Percentiles rank a stretch among this genome's conserved stretches.
Evolutionary conservation across 371 early-diverging fungal genomes (phyloP).

Genomic region (Mucor racemosus): DNA sequence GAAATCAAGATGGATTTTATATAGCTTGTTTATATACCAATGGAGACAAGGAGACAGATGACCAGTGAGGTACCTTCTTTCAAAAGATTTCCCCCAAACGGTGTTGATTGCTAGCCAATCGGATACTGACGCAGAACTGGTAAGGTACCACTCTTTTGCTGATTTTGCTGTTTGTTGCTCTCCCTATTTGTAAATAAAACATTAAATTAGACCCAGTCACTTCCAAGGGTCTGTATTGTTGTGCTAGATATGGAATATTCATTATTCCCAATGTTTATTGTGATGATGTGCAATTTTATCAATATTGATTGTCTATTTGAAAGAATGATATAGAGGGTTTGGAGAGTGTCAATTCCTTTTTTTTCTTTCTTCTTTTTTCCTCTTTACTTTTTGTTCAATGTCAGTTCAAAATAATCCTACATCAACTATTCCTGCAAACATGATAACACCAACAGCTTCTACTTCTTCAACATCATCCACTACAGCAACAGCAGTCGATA

Average conservation of each 20-base stretch:
- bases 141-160: conserved; percentile 16
- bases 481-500: conserved; percentile 1
- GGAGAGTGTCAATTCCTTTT: background rate
- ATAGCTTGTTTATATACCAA: conserved; percentile 6
- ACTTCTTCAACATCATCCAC: background rate
- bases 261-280: background rate
- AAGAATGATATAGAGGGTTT: background rate
- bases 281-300: background rate
- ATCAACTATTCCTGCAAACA: background rate
- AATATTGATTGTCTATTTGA: conserved; percentile 4
- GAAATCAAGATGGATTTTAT: background rate
- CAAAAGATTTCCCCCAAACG: conserved; percentile 12
- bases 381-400: background rate
- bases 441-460: conserved; percentile 2
- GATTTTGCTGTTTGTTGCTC: background rate
- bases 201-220: background rate
- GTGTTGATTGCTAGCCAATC: conserved; percentile 23
- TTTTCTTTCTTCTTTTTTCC: conserved; percentile 4
- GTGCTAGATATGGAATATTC: background rate
- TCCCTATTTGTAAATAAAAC: background rate
- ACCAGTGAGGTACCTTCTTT: conserved; percentile 5
- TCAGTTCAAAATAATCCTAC: background rate
- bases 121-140: conserved; percentile 33
- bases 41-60: conserved; percentile 4
- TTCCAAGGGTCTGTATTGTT: background rate